phyloP scores from a whole-genome alignment of 352 stramenopile genomes.

The Pythium pyrilobum region DNA sequence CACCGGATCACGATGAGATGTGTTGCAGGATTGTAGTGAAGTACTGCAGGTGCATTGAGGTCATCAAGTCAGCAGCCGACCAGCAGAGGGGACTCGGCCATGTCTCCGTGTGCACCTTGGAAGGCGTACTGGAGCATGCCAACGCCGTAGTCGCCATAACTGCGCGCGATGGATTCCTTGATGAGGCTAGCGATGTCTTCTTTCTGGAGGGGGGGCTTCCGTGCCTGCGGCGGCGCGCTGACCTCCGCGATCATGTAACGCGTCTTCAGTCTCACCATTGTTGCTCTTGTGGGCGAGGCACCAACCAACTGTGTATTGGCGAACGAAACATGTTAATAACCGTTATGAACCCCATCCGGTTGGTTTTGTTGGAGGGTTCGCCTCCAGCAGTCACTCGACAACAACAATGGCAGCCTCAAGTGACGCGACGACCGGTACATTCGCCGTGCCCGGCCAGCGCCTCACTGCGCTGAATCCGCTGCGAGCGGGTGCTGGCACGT shows the following conservation, averaged over 20 bases:
- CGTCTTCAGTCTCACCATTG: conserved; percentile 77
- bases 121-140: conserved; percentile 72
- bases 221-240: conserved; percentile 19
- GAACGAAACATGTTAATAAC: no score
- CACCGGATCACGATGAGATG: conserved; percentile 54
- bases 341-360: background rate
- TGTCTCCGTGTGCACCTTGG: conserved; percentile 40
- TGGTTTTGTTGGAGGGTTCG: no score
- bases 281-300: background rate
- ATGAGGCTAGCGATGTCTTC: conserved; percentile 53
- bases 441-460: conserved; percentile 55
- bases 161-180: conserved; percentile 57
- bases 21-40: conserved; percentile 60
- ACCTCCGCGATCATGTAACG: conserved; percentile 67
- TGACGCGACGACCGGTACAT: conserved; percentile 9
- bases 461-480: conserved; percentile 34
- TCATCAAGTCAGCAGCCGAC: no score
- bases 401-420: conserved; percentile 18
- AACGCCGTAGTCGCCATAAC: conserved; percentile 64
- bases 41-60: conserved; percentile 28
- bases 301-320: no score
- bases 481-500: conserved; percentile 41
- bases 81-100: no score
- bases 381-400: background rate
- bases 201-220: conserved; percentile 47